phyloP scores from a whole-genome alignment of 208 protist species.

The Acanthamoeba rhysodes region DNA sequence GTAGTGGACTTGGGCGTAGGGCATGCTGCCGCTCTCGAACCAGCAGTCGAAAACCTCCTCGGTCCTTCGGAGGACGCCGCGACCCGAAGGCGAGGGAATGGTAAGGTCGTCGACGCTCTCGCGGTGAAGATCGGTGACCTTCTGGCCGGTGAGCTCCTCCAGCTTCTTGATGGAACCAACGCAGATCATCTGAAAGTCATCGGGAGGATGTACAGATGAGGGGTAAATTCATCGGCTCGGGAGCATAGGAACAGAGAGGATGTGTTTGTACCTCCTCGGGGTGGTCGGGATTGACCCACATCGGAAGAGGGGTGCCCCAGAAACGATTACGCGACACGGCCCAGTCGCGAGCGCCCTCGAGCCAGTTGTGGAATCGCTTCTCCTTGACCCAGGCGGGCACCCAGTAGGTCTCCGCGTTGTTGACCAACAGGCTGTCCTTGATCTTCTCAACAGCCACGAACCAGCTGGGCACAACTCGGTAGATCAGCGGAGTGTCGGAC shows the following conservation, averaged over 20 bases:
- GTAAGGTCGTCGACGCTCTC: conserved; percentile 98
- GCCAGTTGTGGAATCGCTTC: conserved; percentile 99
- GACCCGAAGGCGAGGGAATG: conserved; percentile 97
- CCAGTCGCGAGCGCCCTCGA: conserved; percentile 98
- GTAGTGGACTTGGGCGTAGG: conserved; percentile 99
- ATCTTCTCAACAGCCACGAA: conserved; percentile 99
- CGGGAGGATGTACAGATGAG: not conserved
- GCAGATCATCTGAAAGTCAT: conserved; percentile 95
- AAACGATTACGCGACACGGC: conserved; percentile 98
- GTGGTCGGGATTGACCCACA: conserved; percentile 96
- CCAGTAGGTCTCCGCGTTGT: conserved; percentile 98
- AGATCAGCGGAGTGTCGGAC: conserved; percentile 98
- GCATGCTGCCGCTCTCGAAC: conserved; percentile 99
- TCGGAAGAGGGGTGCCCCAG: conserved; percentile 99
- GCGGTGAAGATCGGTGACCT: conserved; percentile 98
- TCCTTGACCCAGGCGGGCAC: conserved; percentile 98
- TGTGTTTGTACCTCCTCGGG: conserved; percentile 25
- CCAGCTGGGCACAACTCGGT: conserved; percentile 98
- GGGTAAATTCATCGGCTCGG: too few species aligned
- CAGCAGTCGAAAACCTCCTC: conserved; percentile 99
- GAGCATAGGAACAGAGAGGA: not conserved
- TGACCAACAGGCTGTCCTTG: conserved; percentile 96
- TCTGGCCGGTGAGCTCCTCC: conserved; percentile 94
- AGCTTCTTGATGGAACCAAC: conserved; percentile 98
- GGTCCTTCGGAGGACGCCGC: conserved; percentile 93